phyloP scores from a whole-genome alignment of 208 protist species.

The Leishmania gerbilli region DNA sequence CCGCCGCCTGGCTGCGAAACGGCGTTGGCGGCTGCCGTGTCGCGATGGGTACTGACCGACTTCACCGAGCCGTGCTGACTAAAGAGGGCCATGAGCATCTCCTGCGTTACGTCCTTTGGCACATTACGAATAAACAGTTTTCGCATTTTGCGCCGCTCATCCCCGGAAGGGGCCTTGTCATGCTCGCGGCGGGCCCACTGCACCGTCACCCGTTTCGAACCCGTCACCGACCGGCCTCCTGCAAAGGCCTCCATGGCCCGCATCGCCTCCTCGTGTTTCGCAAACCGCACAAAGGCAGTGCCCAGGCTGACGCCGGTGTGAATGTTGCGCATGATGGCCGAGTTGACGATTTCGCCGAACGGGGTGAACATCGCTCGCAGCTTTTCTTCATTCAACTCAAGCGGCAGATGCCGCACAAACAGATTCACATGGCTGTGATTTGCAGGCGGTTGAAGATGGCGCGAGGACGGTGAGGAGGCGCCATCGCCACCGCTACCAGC shows the following conservation, averaged over 20 bases:
- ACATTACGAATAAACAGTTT: constrained; percentile 91
- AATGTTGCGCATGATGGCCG: constrained; percentile 77
- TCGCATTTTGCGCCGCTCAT: constrained; percentile 53
- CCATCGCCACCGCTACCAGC: background rate
- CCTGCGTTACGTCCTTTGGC: constrained; percentile 50
- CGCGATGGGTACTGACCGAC: constrained; percentile 60
- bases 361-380: constrained; percentile 47
- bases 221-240: constrained; percentile 9
- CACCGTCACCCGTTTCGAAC: constrained; percentile 38
- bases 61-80: constrained; percentile 49
- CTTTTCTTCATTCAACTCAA: constrained; percentile 43
- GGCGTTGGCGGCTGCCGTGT: constrained; percentile 48
- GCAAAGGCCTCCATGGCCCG: constrained; percentile 31
- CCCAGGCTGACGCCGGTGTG: constrained; percentile 75
- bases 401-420: constrained; percentile 56
- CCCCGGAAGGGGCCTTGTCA: constrained; percentile 61
- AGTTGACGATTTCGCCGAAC: constrained; percentile 64
- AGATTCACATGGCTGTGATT: constrained; percentile 61
- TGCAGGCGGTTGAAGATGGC: constrained; percentile 19
- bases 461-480: background rate
- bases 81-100: constrained; percentile 49
- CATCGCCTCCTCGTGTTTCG: constrained; percentile 40
- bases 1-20: constrained; percentile 17
- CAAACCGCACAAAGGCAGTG: constrained; percentile 78
- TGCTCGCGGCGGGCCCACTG: constrained; percentile 77